A percentile compares a stretch with the other conserved stretches of the same genome.
Conservation (phyloP, 2,329 filamentous ascomycete genomes). For the Ceratocystiopsis brevicomis region DNA sequence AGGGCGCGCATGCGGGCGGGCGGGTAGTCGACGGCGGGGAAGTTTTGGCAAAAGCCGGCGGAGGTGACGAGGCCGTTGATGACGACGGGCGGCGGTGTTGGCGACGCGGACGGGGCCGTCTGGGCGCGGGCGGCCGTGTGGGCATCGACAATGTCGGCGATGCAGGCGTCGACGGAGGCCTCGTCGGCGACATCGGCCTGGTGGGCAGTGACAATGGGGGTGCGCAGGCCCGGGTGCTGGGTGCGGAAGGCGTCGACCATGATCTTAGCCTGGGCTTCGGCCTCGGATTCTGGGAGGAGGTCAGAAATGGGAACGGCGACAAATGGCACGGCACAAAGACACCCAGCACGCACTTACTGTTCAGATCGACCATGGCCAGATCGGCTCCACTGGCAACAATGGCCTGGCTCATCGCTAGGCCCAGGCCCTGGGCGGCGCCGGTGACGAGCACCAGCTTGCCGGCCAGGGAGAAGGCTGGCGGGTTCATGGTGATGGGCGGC, state of each 20-base stretch:
- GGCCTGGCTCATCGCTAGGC: conserved; percentile 82
- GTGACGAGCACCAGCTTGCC: conserved; percentile 72
- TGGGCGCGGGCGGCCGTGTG: conserved; percentile 32
- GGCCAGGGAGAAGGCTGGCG: conserved; percentile 65
- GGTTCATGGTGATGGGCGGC: conserved; percentile 45
- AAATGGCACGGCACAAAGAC: neutral
- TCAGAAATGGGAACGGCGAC: neutral
- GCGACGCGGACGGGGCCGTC: neutral
- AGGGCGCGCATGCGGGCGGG: conserved; percentile 83
- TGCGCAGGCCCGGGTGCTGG: neutral
- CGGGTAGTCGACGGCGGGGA: conserved; percentile 77
- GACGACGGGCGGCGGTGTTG: conserved; percentile 20
- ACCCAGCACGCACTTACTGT: too few relatives aligned
- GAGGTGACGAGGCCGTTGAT: conserved; percentile 88
- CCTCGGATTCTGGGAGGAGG: conserved; percentile 51
- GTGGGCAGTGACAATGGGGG: conserved; percentile 71
- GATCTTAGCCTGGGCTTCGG: conserved; percentile 52
- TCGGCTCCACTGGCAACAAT: conserved; percentile 76
- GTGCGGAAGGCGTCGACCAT: conserved; percentile 40
- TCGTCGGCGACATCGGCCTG: conserved; percentile 72
- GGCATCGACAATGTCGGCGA: conserved; percentile 47
- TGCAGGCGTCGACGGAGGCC: conserved; percentile 54
- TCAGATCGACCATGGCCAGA: conserved; percentile 83
- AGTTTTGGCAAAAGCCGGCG: conserved; percentile 95
- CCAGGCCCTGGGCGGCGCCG: conserved; percentile 73